Evolutionary conservation across 176 grass and related monocot species (phyloP).

Genomic region (Chrysopogon serrulatus): DNA sequence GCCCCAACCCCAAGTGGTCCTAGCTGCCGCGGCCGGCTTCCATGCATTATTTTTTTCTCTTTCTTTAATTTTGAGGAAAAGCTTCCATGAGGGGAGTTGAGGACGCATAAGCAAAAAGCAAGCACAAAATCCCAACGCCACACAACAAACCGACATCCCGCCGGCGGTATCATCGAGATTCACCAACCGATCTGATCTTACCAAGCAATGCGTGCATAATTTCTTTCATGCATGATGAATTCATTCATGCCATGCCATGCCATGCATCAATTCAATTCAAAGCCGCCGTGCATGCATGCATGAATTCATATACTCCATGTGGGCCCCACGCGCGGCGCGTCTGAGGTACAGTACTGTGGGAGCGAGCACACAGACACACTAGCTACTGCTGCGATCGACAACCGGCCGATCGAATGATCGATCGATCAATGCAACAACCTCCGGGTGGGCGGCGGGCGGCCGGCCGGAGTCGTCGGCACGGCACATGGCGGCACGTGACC

Average conservation of each 20-base stretch:
- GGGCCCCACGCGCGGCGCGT: neutral
- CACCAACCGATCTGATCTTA: neutral
- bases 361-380: neutral
- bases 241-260: no score
- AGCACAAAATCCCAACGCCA: neutral
- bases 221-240: neutral
- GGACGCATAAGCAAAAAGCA: no score
- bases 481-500: conserved; percentile 51
- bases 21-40: no score
- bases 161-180: conserved; percentile 10
- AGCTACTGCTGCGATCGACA: neutral
- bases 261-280: neutral
- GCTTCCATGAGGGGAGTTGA: no score
- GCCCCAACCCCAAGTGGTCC: neutral
- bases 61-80: no score
- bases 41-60: no score
- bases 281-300: neutral
- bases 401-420: no score
- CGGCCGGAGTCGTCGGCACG: neutral
- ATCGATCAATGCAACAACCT: conserved; percentile 7
- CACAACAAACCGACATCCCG: conserved; percentile 19
- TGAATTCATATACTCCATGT: neutral
- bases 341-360: no score
- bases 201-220: neutral
- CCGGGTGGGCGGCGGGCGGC: neutral